phyloP scores from a whole-genome alignment of 2,329 filamentous ascomycete species.

The Coniella lustricola region DNA sequence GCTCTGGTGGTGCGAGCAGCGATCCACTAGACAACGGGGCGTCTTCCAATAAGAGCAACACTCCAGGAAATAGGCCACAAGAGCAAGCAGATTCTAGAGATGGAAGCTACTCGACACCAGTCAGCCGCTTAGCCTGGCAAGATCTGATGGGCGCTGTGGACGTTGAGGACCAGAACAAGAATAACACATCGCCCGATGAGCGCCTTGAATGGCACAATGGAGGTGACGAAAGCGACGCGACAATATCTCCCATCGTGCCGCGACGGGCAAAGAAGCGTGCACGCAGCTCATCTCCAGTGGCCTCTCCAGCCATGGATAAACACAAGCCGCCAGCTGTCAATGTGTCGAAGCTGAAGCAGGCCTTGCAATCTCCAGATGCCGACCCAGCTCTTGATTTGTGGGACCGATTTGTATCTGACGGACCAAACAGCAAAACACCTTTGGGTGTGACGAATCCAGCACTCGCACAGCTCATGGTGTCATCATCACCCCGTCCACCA shows the following conservation, averaged over 20 bases:
- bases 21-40: not conserved
- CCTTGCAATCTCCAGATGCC: constrained; percentile 59
- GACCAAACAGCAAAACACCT: constrained; percentile 33
- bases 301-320: constrained; percentile 53
- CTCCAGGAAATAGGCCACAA: not conserved
- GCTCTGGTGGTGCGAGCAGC: not conserved
- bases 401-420: constrained; percentile 62
- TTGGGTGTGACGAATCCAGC: constrained; percentile 47
- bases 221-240: constrained; percentile 33
- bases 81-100: constrained; percentile 11
- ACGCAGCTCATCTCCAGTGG: constrained; percentile 65
- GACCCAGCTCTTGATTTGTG: constrained; percentile 71
- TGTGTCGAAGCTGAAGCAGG: constrained; percentile 49
- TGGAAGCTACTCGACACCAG: constrained; percentile 33
- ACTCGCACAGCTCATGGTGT: constrained; percentile 60
- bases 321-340: constrained; percentile 43
- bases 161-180: constrained; percentile 36
- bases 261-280: constrained; percentile 58
- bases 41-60: not conserved
- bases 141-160: constrained; percentile 46
- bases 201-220: constrained; percentile 54
- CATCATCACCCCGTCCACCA: constrained; percentile 59
- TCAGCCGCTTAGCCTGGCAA: constrained; percentile 47
- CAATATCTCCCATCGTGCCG: constrained; percentile 41
- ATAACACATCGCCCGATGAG: constrained; percentile 51